Conservation (phyloP, 2,329 filamentous ascomycete species). For the Thelonectria blattea region DNA sequence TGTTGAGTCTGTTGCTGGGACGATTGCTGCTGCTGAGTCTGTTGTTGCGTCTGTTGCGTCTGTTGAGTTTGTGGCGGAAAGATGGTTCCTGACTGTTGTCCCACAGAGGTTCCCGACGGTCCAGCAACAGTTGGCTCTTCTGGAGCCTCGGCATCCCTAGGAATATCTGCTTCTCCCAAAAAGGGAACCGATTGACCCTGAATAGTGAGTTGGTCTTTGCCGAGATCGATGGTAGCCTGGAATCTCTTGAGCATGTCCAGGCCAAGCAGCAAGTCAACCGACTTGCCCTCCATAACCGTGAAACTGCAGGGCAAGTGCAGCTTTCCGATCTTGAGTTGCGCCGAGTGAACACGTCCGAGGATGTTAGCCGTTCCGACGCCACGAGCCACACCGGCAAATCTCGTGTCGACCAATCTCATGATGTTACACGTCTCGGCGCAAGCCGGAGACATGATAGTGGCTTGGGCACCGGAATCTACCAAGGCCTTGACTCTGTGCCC, state of each 20-base stretch:
- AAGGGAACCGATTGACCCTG: conserved; percentile 89
- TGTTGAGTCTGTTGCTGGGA: conserved; percentile 33
- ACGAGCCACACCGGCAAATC: conserved; percentile 89
- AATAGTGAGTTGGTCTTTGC: conserved; percentile 84
- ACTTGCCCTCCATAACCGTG: conserved; percentile 99
- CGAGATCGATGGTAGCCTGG: conserved; percentile 89
- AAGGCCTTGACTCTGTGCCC: conserved; percentile 91
- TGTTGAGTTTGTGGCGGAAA: conserved; percentile 42
- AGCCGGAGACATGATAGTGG: conserved; percentile 96
- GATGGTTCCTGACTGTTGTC: conserved; percentile 80
- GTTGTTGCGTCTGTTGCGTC: conserved; percentile 32
- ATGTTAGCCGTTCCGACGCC: conserved; percentile 96
- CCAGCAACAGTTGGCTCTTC: conserved; percentile 86
- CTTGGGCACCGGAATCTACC: conserved; percentile 96
- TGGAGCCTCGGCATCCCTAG: conserved; percentile 77
- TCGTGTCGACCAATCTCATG: conserved; percentile 91
- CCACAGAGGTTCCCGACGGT: conserved; percentile 87
- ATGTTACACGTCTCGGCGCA: conserved; percentile 94
- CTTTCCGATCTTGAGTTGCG: conserved; percentile 90
- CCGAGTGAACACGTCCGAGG: conserved; percentile 92
- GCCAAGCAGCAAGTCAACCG: conserved; percentile 90
- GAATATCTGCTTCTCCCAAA: conserved; percentile 90
- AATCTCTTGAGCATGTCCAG: conserved; percentile 97
- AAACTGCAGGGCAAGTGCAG: conserved; percentile 92
- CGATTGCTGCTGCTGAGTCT: conserved; percentile 33